Evolutionary conservation across 495 filamentous ascomycete genomes (phyloP).

Genomic region (Penicillium flavigenum): DNA sequence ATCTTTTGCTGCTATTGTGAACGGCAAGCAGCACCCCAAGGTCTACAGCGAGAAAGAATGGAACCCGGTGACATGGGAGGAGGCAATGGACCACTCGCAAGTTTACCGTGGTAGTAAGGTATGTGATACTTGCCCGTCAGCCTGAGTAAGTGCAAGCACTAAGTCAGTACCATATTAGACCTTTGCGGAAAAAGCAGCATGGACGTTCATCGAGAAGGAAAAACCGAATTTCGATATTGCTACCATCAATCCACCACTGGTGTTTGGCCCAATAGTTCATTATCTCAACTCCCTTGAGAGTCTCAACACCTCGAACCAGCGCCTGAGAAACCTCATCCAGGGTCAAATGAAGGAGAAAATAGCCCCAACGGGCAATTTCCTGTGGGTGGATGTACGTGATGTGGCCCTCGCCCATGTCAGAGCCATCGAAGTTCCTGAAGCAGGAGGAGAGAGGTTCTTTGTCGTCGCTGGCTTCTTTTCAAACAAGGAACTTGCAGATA

Average conservation of each 20-base stretch:
- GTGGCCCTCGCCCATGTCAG: constrained; percentile 70
- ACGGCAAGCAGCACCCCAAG: constrained; percentile 47
- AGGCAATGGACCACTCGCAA: constrained; percentile 56
- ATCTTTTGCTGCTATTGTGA: constrained; percentile 76
- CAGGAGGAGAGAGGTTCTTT: constrained; percentile 71
- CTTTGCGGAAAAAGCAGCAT: constrained; percentile 69
- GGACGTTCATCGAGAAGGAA: constrained; percentile 77
- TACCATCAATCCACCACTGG: constrained; percentile 71
- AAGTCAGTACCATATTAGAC: constrained; percentile 28
- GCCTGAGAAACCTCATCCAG: constrained; percentile 53
- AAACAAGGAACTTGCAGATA: constrained; percentile 64
- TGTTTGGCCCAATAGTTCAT: constrained; percentile 67
- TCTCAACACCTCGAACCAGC: constrained; percentile 68
- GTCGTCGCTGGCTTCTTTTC: constrained; percentile 60
- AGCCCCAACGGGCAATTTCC: constrained; percentile 52
- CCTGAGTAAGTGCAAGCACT: background rate
- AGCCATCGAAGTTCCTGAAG: constrained; percentile 65
- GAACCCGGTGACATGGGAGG: constrained; percentile 78
- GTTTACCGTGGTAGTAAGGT: constrained; percentile 72
- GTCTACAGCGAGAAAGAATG: constrained; percentile 73
- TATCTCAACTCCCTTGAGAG: constrained; percentile 64
- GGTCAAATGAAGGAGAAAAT: constrained; percentile 66
- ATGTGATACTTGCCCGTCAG: background rate
- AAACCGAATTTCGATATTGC: constrained; percentile 74
- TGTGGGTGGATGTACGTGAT: constrained; percentile 71